Evolutionary conservation across 2,329 filamentous ascomycete species (phyloP), one percentile per base, ranked within the genome.

Genomic region (Pseudocercospora vitis): DNA sequence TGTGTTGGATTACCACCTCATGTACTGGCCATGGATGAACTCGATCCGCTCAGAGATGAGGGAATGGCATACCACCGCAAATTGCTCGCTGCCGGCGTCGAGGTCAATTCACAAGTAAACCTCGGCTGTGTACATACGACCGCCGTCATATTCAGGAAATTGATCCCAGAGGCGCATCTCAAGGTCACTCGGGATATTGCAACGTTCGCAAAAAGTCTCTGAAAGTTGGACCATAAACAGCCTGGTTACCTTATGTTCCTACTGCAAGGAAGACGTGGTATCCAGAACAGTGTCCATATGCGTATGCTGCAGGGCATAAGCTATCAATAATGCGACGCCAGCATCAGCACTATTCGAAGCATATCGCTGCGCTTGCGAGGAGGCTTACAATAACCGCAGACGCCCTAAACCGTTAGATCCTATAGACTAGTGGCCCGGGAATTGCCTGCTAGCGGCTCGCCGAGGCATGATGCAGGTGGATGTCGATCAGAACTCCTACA

Each of bases 41-140:
- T 70, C 3, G 66, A 68, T 51, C 65, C 66, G 4, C 29, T 68
- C 44, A 50, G 63, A 35, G 66, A 68, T 32, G 67, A 70, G 49
- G 67, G 67, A 3, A 60, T 65, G 55, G 60, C 57, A 6, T 68
- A 62, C 31, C 61, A 57, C 45, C 52, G 63, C 18, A 68, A 64
- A 48, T 49, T 68, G 28, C 46, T 52, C 1, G 50, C 48, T 18
- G 66, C 67, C 19, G 66, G 66, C 4, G 64, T 67, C 16, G 32
- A 57, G 33, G 63, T 58, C 7, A 55, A 52, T 21, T 63, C 58
- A 16, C 55, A 63, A 29, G 55, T 69, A 7, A 66, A 63, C 52
- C 9, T 67, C 19, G 67, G 66, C 2, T 40, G 62, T 2, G 53
- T 61, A 26, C 67, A 69, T 56, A 63, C 52, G 2, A 39, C 57